Base-by-base conservation (phyloP, 345 rosid genomes). In the Syzygium grande region DNA sequence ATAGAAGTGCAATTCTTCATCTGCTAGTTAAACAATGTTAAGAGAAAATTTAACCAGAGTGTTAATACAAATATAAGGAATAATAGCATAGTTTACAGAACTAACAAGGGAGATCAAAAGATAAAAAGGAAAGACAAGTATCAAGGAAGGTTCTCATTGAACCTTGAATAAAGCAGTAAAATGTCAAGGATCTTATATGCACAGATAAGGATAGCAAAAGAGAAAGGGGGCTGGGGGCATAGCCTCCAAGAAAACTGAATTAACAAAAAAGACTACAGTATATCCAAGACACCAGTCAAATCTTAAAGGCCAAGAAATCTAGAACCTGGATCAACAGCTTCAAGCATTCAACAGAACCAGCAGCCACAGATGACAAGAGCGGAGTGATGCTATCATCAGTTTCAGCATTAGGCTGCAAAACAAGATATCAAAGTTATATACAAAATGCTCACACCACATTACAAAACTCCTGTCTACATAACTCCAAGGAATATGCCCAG, bases 341-440 rank as follows among this genome's bases (percentile, higher is more conserved):
- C 87, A 93, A 87, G 92, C 98, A 95, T 68, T 95, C 89, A 51
- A 94, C 88, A 87, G 99, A 97, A 90, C 94, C 94, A 9, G 99
- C 99, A 51, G 99, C 99, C 1, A 97, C 99, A 34, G 99, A 93
- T 61, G 99, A 96, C 91, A 97, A 88, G 78, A 97, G 77, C 12
- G 99, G 99, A 17, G 99, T 96, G 88, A 95, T 91, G 90, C 87
- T 73, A 91, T 97, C 99, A 90, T 96, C 99, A 15, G 98, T 97
- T 91, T 93, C 98, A 52, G 94, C 92, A 92, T 97, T 95, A 16
- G 97, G 96, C 99, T 97, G 97, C 92, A 94, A 80, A 91, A 90
- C 49, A 89, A 86, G 41, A 86, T 19, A 34, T 11, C 49, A 73
- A 73, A 38, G 83, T 73, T 38, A 30, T 43, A 11, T 54, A 25